phyloP scores from a whole-genome alignment of 2,329 filamentous ascomycete genomes.

The Calonectria pseudoturangicola region DNA sequence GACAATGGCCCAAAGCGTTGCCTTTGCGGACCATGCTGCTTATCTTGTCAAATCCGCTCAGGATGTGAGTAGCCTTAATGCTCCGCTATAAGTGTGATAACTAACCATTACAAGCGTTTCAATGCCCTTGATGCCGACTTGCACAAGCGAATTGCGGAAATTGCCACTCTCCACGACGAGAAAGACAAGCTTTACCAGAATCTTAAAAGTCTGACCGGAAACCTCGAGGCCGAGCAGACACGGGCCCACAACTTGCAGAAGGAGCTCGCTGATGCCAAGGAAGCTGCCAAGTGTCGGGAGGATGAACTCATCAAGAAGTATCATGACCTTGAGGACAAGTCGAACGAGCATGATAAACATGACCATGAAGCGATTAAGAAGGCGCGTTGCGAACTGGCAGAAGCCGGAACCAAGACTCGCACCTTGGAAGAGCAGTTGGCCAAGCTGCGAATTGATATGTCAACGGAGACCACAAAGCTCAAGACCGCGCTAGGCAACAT shows the following conservation, averaged over 20 bases:
- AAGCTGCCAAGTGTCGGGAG: not conserved
- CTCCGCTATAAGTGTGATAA: not conserved
- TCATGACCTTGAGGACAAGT: not conserved
- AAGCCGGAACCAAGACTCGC: not conserved
- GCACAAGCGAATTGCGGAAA: not conserved
- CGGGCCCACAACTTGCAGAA: not conserved
- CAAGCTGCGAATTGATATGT: not conserved
- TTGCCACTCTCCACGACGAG: not conserved
- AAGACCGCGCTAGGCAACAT: not conserved
- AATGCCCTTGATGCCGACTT: constrained; percentile 29
- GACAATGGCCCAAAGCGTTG: constrained; percentile 36
- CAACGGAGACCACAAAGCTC: not conserved
- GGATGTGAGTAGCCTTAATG: constrained; percentile 23
- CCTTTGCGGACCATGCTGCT: constrained; percentile 43
- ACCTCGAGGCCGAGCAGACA: not conserved
- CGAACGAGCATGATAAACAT: not conserved
- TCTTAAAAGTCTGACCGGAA: not conserved
- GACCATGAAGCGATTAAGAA: not conserved
- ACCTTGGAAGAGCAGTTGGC: not conserved
- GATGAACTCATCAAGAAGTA: constrained; percentile 26
- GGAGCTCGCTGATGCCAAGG: not conserved
- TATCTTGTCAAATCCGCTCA: constrained; percentile 45
- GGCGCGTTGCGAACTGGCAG: not conserved
- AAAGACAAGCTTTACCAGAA: not conserved
- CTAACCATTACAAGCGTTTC: constrained; percentile 23